Base-by-base conservation (phyloP, 1,284 basidiomycete species). In the Chalciporus piperatoides region DNA sequence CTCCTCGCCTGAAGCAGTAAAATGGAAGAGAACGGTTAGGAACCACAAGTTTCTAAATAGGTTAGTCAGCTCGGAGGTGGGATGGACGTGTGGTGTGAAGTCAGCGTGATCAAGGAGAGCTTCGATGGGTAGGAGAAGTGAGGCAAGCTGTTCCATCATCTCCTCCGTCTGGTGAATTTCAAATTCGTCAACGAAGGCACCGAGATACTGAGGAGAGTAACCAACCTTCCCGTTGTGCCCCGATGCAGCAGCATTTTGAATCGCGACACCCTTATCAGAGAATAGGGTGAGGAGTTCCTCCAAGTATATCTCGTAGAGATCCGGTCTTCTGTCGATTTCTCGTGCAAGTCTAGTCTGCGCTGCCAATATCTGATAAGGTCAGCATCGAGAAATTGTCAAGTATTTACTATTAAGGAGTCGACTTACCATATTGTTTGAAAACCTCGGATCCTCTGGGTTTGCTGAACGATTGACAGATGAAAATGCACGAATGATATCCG, bases 21-120 rank as follows among this genome's bases (percentile, higher is more conserved):
- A 87, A 32, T 87, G 82, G 61, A 94, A 93, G 12, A 97, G 77
- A 15, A 90, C 81, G 60, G 90, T 92, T 11, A 97, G 71, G 70
- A 97, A 92, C 96, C 96, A 99, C 71, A 95, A 79, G 65, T 93
- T 94, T 41, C 95, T 82, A 79, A 97, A 99, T 15, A 92, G 75
- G 4, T 84, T 77, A 4, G 90, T 84, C n/a, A 91, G 67, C 40
- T 85, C 84, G 1, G 80, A 64, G 2, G 83, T 77, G 15, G 86
- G 67, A 32, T 78, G 68, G 11, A 73, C 55, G 35, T 86, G 79
- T 1, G 89, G 84, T 48, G 81, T 77, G 64, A 91, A 88, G 56
- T 88, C 82, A 17, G 71, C 59, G 62, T 95, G 91, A 32, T 79
- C 73, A n/a, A 99, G 77, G 9, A 97, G 77, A 1, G 91, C 87